Conservation (phyloP, 2,329 filamentous ascomycete species). For the Elsinoe perseae region DNA sequence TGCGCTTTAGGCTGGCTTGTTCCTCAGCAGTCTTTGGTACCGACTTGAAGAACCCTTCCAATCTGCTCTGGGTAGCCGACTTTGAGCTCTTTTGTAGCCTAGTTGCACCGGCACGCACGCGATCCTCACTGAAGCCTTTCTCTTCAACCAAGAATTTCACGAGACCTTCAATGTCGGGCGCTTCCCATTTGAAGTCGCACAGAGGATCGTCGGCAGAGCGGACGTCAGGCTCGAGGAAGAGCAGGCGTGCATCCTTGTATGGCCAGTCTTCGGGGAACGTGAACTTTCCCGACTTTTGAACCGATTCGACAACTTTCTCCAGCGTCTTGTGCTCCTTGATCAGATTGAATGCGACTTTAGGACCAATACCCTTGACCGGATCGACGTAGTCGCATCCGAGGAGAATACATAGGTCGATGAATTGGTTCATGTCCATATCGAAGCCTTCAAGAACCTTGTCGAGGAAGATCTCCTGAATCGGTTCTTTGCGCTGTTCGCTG, state of each 20-base stretch:
- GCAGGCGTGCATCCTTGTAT: slow-evolving; percentile 78
- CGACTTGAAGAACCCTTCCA: slow-evolving; percentile 96
- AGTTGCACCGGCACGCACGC: slow-evolving; percentile 70
- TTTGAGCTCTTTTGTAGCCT: slow-evolving; percentile 86
- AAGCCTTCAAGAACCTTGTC: slow-evolving; percentile 80
- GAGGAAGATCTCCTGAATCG: slow-evolving; percentile 89
- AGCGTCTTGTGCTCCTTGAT: slow-evolving; percentile 86
- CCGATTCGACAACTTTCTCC: slow-evolving; percentile 75
- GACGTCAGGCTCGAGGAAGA: slow-evolving; percentile 90
- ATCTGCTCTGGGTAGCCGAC: slow-evolving; percentile 76
- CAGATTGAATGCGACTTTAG: slow-evolving; percentile 82
- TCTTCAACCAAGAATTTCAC: slow-evolving; percentile 85
- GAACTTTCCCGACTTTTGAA: slow-evolving; percentile 73
- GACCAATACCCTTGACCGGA: slow-evolving; percentile 88
- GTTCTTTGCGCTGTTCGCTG: slow-evolving; percentile 94
- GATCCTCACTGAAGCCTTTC: slow-evolving; percentile 95
- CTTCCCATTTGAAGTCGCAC: slow-evolving; percentile 98
- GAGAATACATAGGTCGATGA: slow-evolving; percentile 95
- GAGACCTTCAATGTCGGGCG: slow-evolving; percentile 81
- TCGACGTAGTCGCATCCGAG: slow-evolving; percentile 97
- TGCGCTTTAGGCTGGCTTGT: slow-evolving; percentile 79
- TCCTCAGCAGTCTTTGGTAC: slow-evolving; percentile 81
- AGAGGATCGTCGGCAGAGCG: slow-evolving; percentile 71
- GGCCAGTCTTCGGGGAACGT: slow-evolving; percentile 94
- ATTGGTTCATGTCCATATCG: slow-evolving; percentile 83